phyloP scores from a whole-genome alignment of 2,329 filamentous ascomycete species.

The Didymella glomerata region DNA sequence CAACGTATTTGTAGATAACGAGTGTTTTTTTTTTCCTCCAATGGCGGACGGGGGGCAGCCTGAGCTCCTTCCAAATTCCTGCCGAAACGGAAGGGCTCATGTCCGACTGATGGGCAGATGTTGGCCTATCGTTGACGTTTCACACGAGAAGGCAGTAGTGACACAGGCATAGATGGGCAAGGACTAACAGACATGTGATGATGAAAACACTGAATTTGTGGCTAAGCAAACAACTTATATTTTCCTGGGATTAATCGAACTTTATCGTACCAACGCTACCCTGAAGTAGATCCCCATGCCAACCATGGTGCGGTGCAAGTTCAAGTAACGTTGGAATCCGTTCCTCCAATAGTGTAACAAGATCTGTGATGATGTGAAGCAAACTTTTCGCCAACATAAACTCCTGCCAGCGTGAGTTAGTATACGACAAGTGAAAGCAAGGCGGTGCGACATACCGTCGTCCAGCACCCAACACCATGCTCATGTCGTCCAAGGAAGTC shows the following conservation, averaged over 20 bases:
- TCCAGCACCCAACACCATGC: background rate
- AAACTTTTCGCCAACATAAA: slow-evolving; percentile 1
- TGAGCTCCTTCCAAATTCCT: too few relatives aligned
- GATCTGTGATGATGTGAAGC: background rate
- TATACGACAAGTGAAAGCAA: background rate
- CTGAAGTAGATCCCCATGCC: background rate
- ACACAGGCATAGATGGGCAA: background rate
- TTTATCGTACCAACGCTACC: slow-evolving; percentile 9
- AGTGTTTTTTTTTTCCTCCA: too few relatives aligned
- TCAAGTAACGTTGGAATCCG: background rate
- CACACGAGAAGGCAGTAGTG: too few relatives aligned
- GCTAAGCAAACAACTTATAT: background rate
- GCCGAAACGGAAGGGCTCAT: too few relatives aligned
- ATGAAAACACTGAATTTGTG: background rate
- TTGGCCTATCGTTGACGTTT: too few relatives aligned
- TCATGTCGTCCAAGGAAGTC: slow-evolving; percentile 23
- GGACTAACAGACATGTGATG: background rate
- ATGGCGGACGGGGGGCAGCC: too few relatives aligned
- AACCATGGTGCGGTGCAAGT: slow-evolving; percentile 1
- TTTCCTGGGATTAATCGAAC: too few relatives aligned
- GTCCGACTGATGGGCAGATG: too few relatives aligned
- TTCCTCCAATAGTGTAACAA: background rate
- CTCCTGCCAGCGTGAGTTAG: background rate
- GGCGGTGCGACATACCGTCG: background rate
- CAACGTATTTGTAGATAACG: too few relatives aligned